Evolutionary conservation across 139 green algal species (phyloP), one percentile per base, ranked within the genome.

Genomic region (Mesotaenium endlicherianum): DNA sequence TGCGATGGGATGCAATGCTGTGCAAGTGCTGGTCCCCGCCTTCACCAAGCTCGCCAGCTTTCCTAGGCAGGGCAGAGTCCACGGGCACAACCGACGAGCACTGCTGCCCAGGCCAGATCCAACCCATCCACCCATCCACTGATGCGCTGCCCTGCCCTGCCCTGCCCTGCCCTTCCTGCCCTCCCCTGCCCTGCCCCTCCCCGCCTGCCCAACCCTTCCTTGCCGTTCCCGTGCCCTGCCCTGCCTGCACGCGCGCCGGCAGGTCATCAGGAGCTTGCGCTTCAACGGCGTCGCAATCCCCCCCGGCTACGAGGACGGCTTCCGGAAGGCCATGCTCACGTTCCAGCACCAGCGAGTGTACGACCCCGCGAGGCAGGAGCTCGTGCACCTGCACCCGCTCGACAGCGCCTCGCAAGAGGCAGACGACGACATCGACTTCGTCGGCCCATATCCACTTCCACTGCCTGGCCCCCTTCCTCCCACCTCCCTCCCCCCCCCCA

Each of bases 281-380:
- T 95, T 97, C 89, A 92, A 90, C 45, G 92, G 93, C 59, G 88
- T 81, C n/a, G 64, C 79, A 0, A 86, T 97, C 8, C 95, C 96
- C 0, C 70, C 70, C 1, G 91, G 84, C 38, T 99, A 98, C 79
- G 92, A 97, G 77, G 75, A 84, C 4, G 72, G 79, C 26, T 95
- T 98, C 81, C 92, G 97, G 88, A 88, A 91, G 20, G 95, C 95
- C 1, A 47, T 98, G 3, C 97, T 94, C 92, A 94, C 93, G 5
- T 99, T 98, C 90, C 83, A 88, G 41, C 95, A 99, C 88, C 92
- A 96, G 88, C 81, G 92, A 4, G 93, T 98, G 57, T 98, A 88
- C 83, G 95, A 94, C 85, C 84, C 90, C 0, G 2, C 36, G 0
- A 20, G 11, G 2, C 36, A 80, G 38, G 40, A 39, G 14, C 26